Percentiles rank a stretch among this genome's conserved stretches.
These are phyloP conservation scores for Eutypella sp. DNA, from an alignment of 2,329 filamentous ascomycete species.

Conservation along the genomic window DNA sequence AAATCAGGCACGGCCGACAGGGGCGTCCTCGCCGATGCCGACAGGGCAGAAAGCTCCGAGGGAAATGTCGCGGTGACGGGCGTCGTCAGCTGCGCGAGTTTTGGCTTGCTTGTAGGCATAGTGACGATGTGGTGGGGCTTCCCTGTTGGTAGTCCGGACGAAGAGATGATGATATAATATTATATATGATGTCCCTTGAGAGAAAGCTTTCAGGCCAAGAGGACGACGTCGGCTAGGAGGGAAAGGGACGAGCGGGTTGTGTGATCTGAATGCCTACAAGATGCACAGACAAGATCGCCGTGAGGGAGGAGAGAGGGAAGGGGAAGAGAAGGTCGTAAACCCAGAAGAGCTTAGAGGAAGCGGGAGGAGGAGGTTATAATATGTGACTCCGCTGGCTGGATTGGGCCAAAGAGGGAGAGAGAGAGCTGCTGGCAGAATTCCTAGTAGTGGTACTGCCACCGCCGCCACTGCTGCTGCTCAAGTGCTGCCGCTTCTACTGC, in stretches of 20 bases:
- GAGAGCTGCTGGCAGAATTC: no score
- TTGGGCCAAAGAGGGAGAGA: constrained; percentile 1
- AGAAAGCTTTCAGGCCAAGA: constrained; percentile 34
- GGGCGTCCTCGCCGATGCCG: constrained; percentile 64
- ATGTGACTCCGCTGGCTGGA: constrained; percentile 16
- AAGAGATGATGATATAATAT: constrained; percentile 5
- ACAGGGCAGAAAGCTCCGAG: constrained; percentile 56
- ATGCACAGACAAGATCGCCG: constrained; percentile 35
- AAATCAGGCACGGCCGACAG: constrained; percentile 53
- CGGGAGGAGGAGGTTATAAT: constrained; percentile 30
- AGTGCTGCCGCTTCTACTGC: no score
- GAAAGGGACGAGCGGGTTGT: constrained; percentile 14
- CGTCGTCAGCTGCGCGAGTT: constrained; percentile 57
- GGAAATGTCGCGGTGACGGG: constrained; percentile 59
- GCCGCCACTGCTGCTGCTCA: no score
- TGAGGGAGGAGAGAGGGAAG: constrained; percentile 23
- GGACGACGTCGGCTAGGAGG: constrained; percentile 37
- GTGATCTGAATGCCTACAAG: constrained; percentile 25
- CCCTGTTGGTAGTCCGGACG: constrained; percentile 5
- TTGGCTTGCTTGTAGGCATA: constrained; percentile 52
- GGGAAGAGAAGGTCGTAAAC: constrained; percentile 29
- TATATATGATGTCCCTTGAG: constrained; percentile 11
- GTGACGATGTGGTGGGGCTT: constrained; percentile 25
- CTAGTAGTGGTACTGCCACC: no score
- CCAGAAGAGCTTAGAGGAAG: constrained; percentile 22